phyloP scores from a whole-genome alignment of 345 rosid species.

The Rhodamnia rubescens region DNA sequence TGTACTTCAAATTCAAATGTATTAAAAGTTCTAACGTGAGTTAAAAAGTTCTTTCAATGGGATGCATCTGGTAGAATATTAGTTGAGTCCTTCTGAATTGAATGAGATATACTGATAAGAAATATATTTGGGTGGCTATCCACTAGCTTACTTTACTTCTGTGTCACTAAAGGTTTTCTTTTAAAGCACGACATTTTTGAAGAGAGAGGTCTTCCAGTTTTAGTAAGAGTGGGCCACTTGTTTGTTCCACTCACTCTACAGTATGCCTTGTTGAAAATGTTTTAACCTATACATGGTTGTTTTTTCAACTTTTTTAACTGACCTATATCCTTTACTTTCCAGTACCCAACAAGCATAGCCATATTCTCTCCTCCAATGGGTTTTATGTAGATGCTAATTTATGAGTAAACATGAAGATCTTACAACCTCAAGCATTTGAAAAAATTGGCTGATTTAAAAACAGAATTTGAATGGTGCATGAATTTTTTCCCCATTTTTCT shows the following conservation, averaged over 20 bases:
- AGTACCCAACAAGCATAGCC: neutral
- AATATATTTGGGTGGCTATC: neutral
- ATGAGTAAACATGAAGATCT: neutral
- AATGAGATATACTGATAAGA: neutral
- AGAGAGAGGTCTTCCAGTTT: neutral
- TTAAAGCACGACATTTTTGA: neutral
- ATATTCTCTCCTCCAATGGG: neutral
- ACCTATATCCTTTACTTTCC: neutral
- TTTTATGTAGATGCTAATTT: neutral
- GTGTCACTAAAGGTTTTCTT: neutral
- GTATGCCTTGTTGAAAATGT: neutral
- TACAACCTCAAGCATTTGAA: neutral
- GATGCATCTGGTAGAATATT: neutral
- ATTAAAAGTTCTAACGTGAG: neutral
- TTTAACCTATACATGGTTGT: neutral
- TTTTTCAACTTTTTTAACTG: neutral
- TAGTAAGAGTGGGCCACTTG: neutral
- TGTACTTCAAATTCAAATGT: neutral
- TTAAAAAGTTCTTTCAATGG: neutral
- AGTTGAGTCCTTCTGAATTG: neutral
- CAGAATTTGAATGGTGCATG: neutral
- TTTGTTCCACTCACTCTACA: neutral
- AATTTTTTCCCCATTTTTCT: neutral
- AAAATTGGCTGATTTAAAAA: neutral
- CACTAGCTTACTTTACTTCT: neutral